Evolutionary conservation across 176 grass and related monocot genomes (phyloP), one percentile per base, ranked within the genome.

Genomic region (Poa annua): DNA sequence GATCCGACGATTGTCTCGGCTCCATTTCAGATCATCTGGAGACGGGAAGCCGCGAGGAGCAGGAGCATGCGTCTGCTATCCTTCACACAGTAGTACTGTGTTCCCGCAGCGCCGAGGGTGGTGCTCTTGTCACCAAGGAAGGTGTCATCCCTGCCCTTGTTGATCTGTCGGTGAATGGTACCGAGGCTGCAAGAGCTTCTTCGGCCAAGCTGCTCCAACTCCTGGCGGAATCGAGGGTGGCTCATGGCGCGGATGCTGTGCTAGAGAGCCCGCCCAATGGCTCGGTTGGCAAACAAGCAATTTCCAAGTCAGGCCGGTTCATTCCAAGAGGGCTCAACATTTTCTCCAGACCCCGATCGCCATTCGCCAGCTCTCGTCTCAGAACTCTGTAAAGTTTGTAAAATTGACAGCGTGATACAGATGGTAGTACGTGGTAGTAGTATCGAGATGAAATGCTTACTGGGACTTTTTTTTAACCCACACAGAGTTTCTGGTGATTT

Each of bases 131-230:
- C 16, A 82, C 92, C 80, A 92, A 93, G 75, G 96, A 99, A 85
- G 93, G 91, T 15, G 85, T 99, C 24, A 91, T 99, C 74, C 87
- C 96, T 24, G 87, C 96, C 20, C 85, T 99, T 33, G 89, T 99
- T 49, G 85, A 95, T 26, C 76, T 96, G 67, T 96, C 91, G 0
- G 87, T 96, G 76, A 96, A 99, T 77, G 96, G 96, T 67, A 99
- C 85, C 66, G 85, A 83, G 55, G 81, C 64, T 25, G 87, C 80
- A 4, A 92, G 79, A 79, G 61, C 14, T 71, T 90, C 62, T 44
- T 88, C 96, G 6, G 61, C 61, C 33, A 92, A 83, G 67, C 82
- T 99, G 56, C 92, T 99, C 63, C 76, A 74, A 54, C 75, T 89
- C 83, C 80, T 99, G 6, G 85, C 89, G 71, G 87, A 48, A 26